Conservation (phyloP, 2,329 filamentous ascomycete species). For the Akanthomyces uredinophilus region DNA sequence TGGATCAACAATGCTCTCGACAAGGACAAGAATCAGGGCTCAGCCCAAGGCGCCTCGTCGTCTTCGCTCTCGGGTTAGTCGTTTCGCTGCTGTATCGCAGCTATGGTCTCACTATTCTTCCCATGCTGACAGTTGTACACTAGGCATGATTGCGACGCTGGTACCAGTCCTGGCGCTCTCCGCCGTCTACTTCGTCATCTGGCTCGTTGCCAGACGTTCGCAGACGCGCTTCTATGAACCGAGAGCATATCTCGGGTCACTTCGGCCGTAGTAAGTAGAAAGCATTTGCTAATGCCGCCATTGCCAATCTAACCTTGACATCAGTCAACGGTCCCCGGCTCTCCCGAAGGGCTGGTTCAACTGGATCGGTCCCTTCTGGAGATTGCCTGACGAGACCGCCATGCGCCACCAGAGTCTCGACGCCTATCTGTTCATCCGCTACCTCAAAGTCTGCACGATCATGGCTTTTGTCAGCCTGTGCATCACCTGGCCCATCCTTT, state of each 20-base stretch:
- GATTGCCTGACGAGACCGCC: conserved; percentile 67
- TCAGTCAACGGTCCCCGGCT: conserved; percentile 50
- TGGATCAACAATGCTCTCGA: conserved; percentile 32
- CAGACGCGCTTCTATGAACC: conserved; percentile 52
- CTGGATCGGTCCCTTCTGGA: conserved; percentile 60
- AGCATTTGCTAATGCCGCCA: background rate
- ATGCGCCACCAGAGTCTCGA: conserved; percentile 86
- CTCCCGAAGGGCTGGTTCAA: conserved; percentile 53
- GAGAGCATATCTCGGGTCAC: conserved; percentile 44
- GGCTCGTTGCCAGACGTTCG: conserved; percentile 44
- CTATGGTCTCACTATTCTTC: background rate
- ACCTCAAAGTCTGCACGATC: conserved; percentile 13
- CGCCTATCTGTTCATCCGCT: conserved; percentile 56
- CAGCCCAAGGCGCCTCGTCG: conserved; percentile 23
- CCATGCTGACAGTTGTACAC: background rate
- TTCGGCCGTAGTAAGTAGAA: conserved; percentile 42
- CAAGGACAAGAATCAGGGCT: conserved; percentile 21
- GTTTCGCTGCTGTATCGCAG: background rate
- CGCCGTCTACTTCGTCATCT: conserved; percentile 44
- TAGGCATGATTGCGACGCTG: conserved; percentile 46
- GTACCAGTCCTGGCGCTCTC: conserved; percentile 47
- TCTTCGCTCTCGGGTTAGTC: conserved; percentile 33
- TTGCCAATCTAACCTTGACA: background rate
- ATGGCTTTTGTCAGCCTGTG: conserved; percentile 48
- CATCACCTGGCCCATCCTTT: conserved; percentile 82